A percentile compares a stretch with the other conserved stretches of the same genome.
Evolutionary conservation across 2,329 filamentous ascomycete species (phyloP).

Genomic region (Fusarium nisikadoi): DNA sequence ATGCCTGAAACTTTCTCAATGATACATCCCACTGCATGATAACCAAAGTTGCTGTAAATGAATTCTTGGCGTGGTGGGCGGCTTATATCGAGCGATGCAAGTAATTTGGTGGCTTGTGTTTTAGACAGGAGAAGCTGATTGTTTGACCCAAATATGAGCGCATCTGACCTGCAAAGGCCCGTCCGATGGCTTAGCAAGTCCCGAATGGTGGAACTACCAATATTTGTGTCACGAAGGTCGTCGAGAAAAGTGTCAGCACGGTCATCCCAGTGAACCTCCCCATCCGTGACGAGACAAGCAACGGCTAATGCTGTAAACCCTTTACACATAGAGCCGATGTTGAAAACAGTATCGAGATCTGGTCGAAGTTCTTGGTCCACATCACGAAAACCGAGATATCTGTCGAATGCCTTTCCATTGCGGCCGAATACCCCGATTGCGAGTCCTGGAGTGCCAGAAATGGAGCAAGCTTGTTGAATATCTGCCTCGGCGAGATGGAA

Average conservation of each 20-base stretch:
- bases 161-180: fast-evolving
- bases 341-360: not conserved
- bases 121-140: fast-evolving
- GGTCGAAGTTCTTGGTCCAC: fast-evolving
- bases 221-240: not conserved
- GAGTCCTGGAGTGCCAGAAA: not conserved
- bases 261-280: not conserved
- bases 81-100: not conserved
- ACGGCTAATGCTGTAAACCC: not conserved
- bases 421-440: fast-evolving
- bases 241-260: not conserved
- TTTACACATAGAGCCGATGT: not conserved
- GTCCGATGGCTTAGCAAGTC: fast-evolving
- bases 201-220: not conserved
- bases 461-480: not conserved
- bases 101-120: not conserved
- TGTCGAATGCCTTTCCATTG: not conserved
- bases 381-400: not conserved
- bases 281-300: not conserved
- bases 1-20: not conserved
- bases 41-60: not conserved
- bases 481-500: fast-evolving
- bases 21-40: not conserved
- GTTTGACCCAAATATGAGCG: fast-evolving
- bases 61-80: not conserved